A percentile compares a stretch with the other conserved stretches of the same genome.
Evolutionary conservation across 495 filamentous ascomycete genomes (phyloP).

Genomic region (Tetracladium setigerum): DNA sequence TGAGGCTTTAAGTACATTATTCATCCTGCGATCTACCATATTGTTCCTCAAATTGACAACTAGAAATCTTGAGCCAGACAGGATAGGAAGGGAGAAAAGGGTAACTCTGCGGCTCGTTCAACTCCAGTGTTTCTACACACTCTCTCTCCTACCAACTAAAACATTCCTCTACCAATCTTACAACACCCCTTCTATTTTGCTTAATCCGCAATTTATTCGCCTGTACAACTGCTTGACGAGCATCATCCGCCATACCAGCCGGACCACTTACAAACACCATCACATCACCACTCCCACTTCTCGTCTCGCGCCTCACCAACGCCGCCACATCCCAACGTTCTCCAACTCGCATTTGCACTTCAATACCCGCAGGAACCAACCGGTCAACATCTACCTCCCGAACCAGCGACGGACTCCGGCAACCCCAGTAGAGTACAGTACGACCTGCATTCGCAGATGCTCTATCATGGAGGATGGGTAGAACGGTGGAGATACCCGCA

Average conservation of each 20-base stretch:
- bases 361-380: neutral
- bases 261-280: conserved; percentile 23
- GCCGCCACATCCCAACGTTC: conserved; percentile 10
- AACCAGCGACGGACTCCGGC: conserved; percentile 10
- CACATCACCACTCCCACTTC: neutral
- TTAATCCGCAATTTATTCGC: conserved; percentile 4
- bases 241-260: conserved; percentile 18
- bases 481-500: conserved; percentile 19
- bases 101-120: too few relatives aligned
- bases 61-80: too few relatives aligned
- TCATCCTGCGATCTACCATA: too few relatives aligned
- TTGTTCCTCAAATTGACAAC: too few relatives aligned
- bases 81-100: too few relatives aligned
- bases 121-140: too few relatives aligned
- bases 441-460: conserved; percentile 7
- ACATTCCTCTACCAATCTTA: conserved; percentile 21
- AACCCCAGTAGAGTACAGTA: conserved; percentile 20
- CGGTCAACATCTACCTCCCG: conserved; percentile 3
- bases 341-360: conserved; percentile 16
- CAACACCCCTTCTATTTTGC: conserved; percentile 5
- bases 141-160: conserved; percentile 13
- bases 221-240: neutral
- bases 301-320: conserved; percentile 15
- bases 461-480: conserved; percentile 4
- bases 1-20: too few relatives aligned